phyloP scores from a whole-genome alignment of 371 early-diverging fungal genomes.

The Apophysomyces variabilis region DNA sequence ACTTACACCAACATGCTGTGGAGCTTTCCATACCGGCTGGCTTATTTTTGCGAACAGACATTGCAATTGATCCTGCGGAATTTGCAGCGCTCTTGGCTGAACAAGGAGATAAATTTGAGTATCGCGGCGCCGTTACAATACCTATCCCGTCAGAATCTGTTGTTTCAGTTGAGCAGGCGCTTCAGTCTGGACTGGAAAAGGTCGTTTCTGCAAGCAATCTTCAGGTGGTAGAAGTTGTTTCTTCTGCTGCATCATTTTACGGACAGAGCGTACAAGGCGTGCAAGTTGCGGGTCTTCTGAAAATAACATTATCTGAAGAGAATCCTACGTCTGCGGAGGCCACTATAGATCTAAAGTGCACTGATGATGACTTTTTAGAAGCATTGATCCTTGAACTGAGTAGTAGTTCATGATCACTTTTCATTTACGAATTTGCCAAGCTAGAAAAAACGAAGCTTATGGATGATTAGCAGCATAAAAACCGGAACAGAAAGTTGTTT shows the following conservation, averaged over 20 bases:
- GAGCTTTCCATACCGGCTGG: constrained; percentile 54
- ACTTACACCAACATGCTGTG: constrained; percentile 27
- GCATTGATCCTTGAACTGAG: constrained; percentile 21
- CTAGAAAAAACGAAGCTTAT: neutral
- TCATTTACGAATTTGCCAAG: neutral
- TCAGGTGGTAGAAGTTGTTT: constrained; percentile 72
- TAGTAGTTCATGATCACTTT: neutral
- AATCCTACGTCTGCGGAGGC: constrained; percentile 41
- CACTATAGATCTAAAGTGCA: constrained; percentile 72
- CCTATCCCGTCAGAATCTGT: constrained; percentile 26
- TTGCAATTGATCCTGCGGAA: constrained; percentile 53
- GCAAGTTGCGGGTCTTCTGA: constrained; percentile 76
- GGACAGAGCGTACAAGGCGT: constrained; percentile 66
- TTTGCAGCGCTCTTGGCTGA: constrained; percentile 61
- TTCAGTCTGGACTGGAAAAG: constrained; percentile 53
- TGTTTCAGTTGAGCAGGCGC: constrained; percentile 34
- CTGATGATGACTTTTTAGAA: constrained; percentile 65
- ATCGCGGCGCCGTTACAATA: constrained; percentile 37
- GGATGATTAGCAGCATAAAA: too few relatives aligned
- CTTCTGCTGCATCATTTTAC: constrained; percentile 75
- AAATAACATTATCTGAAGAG: constrained; percentile 44
- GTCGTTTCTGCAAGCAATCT: constrained; percentile 54
- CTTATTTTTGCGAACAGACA: constrained; percentile 50
- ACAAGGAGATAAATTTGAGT: constrained; percentile 56
- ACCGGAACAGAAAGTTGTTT: too few relatives aligned